Conservation (phyloP, 306 rosid species). For the Acmispon strigosus region DNA sequence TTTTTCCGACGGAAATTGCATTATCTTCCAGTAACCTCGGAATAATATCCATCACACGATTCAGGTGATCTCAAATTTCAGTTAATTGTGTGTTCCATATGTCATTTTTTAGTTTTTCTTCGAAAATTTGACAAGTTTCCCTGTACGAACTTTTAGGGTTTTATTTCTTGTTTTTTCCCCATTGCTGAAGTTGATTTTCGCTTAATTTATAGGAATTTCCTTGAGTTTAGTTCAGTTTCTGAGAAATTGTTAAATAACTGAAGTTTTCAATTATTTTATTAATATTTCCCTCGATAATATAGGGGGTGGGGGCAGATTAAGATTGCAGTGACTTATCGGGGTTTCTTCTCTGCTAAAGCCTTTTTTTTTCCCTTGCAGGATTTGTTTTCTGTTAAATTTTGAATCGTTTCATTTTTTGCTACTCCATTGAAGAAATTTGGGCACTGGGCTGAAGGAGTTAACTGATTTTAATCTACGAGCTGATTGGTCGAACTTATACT, state of each 20-base stretch:
- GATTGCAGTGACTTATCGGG: background rate
- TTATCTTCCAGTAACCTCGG: background rate
- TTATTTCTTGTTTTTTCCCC: background rate
- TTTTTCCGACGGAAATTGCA: background rate
- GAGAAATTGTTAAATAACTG: background rate
- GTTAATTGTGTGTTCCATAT: background rate
- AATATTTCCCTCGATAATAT: background rate
- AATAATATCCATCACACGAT: background rate
- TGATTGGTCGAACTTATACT: too few species aligned
- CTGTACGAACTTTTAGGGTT: slow-evolving; percentile 31
- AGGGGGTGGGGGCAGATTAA: background rate
- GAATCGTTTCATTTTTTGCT: background rate
- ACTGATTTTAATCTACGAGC: slow-evolving; percentile 1
- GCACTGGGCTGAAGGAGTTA: slow-evolving; percentile 13
- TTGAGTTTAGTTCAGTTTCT: background rate
- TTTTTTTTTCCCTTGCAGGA: slow-evolving; percentile 14
- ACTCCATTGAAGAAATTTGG: background rate
- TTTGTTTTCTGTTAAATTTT: background rate
- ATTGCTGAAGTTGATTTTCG: background rate
- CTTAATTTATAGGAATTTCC: background rate
- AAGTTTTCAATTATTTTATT: background rate
- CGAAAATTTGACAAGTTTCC: background rate
- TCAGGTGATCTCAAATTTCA: slow-evolving; percentile 21
- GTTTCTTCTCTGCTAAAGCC: background rate
- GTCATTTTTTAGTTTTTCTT: background rate